A percentile compares a stretch with the other conserved stretches of the same genome.
Evolutionary conservation across 2,329 filamentous ascomycete species (phyloP).

Genomic region (Anisogramma anomala): DNA sequence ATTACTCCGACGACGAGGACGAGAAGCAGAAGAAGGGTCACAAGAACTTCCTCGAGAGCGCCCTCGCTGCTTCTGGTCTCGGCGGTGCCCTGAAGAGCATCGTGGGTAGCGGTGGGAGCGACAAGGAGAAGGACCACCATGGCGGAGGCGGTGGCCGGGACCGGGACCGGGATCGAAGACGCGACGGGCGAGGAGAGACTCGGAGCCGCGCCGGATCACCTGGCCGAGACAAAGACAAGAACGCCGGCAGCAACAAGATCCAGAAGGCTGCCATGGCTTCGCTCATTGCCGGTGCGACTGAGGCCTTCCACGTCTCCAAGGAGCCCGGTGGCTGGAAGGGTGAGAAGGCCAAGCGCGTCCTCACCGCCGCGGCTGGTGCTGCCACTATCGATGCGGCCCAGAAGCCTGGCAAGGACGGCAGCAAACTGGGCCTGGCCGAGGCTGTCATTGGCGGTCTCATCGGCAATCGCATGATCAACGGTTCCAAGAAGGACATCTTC

Average conservation of each 20-base stretch:
- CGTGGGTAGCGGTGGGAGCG: conserved; percentile 35
- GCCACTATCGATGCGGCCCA: conserved; percentile 74
- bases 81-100: conserved; percentile 50
- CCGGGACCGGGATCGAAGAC: conserved; percentile 11
- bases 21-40: conserved; percentile 47
- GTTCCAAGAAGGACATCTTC: conserved; percentile 55
- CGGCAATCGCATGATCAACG: conserved; percentile 76
- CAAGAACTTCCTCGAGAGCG: conserved; percentile 54
- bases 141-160: conserved; percentile 12
- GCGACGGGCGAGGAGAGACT: conserved; percentile 38
- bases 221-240: conserved; percentile 35
- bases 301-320: conserved; percentile 83
- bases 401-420: conserved; percentile 59
- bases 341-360: conserved; percentile 80
- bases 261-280: conserved; percentile 87
- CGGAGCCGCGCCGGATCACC: conserved; percentile 39
- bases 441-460: conserved; percentile 82
- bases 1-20: conserved; percentile 45
- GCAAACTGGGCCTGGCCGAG: conserved; percentile 74
- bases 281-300: conserved; percentile 76
- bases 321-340: conserved; percentile 83
- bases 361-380: conserved; percentile 77
- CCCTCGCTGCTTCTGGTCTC: conserved; percentile 49
- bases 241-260: conserved; percentile 44
- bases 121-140: conserved; percentile 22